A percentile compares a stretch with the other conserved stretches of the same genome.
Conservation (phyloP, 768 basidiomycete species). For the Suillus tomentosus region DNA sequence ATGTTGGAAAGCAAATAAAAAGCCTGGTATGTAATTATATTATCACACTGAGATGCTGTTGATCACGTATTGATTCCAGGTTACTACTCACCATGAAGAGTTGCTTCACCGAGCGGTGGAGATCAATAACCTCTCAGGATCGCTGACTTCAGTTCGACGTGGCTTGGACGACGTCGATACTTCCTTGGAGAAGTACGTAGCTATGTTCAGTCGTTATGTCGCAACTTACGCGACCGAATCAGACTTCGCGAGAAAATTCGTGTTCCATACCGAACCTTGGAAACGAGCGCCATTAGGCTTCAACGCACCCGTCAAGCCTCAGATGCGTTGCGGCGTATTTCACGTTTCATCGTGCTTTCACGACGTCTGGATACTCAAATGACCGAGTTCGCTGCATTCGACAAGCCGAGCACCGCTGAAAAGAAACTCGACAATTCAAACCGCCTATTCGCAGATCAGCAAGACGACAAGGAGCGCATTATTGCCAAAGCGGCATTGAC, state of each 20-base stretch:
- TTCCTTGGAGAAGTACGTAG: constrained; percentile 73
- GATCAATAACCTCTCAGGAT: constrained; percentile 68
- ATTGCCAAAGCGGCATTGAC: constrained; percentile 95
- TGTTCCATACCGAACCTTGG: constrained; percentile 76
- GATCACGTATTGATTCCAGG: constrained; percentile 42
- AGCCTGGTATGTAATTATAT: constrained; percentile 56
- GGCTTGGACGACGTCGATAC: constrained; percentile 74
- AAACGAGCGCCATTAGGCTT: constrained; percentile 68
- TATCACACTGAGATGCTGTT: background rate
- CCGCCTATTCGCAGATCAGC: constrained; percentile 38
- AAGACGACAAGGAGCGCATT: constrained; percentile 82
- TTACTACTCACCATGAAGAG: constrained; percentile 80
- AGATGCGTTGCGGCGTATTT: constrained; percentile 80
- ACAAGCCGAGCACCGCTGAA: background rate
- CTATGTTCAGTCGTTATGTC: background rate
- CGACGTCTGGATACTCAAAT: constrained; percentile 86
- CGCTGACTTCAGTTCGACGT: constrained; percentile 63
- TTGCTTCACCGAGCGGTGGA: constrained; percentile 81
- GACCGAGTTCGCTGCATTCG: constrained; percentile 53
- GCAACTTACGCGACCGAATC: constrained; percentile 13
- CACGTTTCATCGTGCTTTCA: constrained; percentile 82
- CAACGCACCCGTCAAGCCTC: constrained; percentile 81
- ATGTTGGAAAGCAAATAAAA: constrained; percentile 89
- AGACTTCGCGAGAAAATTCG: constrained; percentile 88
- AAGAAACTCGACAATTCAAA: background rate